Percentiles rank a stretch among this genome's conserved stretches.
phyloP scores from a whole-genome alignment of 1,284 basidiomycete genomes.

The Boletus albobrunnescens region DNA sequence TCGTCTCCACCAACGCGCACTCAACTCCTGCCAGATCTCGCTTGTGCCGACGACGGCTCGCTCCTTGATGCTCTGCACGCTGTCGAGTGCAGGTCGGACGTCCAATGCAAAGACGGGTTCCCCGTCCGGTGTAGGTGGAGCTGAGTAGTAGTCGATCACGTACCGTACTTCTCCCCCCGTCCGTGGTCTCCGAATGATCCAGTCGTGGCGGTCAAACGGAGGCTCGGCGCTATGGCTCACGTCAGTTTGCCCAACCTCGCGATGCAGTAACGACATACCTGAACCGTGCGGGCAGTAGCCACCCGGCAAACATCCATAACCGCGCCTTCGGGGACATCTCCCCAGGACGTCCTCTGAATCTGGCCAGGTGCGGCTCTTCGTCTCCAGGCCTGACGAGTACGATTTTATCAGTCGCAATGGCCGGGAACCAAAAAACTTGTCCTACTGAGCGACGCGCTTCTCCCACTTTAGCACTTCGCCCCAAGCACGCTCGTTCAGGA shows the following conservation, averaged over 20 bases:
- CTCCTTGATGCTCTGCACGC: slow-evolving; percentile 66
- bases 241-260: slow-evolving; percentile 10
- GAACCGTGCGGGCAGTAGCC: slow-evolving; percentile 85
- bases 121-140: slow-evolving; percentile 79
- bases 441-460: slow-evolving; percentile 58
- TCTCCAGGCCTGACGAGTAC: slow-evolving; percentile 33
- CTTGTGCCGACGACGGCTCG: slow-evolving; percentile 69
- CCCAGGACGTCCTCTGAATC: slow-evolving; percentile 89
- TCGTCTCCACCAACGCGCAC: slow-evolving; percentile 30
- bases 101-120: slow-evolving; percentile 90
- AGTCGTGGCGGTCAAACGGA: slow-evolving; percentile 99
- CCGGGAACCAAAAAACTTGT: neutral
- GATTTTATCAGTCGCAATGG: slow-evolving; percentile 5
- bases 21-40: slow-evolving; percentile 57
- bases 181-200: slow-evolving; percentile 80
- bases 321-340: slow-evolving; percentile 87
- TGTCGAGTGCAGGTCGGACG: slow-evolving; percentile 86
- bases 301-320: slow-evolving; percentile 80
- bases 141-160: slow-evolving; percentile 95
- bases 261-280: slow-evolving; percentile 54
- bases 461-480: slow-evolving; percentile 95
- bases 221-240: slow-evolving; percentile 64
- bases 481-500: slow-evolving; percentile 97
- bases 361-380: slow-evolving; percentile 67
- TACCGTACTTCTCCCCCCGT: slow-evolving; percentile 82